Evolutionary conservation across 1,139 yeast genomes (phyloP).

Genomic region (Yamadazyma blattariae): DNA sequence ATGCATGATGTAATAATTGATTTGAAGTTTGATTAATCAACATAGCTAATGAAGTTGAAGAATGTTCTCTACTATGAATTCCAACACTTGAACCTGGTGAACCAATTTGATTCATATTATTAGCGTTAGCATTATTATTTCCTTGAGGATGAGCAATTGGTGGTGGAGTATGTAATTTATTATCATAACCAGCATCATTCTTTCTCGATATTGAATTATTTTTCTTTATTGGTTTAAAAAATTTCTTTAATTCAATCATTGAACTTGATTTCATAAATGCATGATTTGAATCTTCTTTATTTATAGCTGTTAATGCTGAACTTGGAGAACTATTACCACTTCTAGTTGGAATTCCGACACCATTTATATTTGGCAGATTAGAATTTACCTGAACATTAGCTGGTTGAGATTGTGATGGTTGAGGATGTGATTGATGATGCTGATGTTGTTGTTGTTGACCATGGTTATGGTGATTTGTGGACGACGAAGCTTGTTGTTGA

Average conservation of each 20-base stretch:
- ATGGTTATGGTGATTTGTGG: conserved; percentile 12
- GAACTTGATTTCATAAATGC: conserved; percentile 34
- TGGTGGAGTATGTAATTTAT: conserved; percentile 32
- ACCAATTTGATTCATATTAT: neutral
- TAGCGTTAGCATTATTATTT: neutral
- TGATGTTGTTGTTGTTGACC: conserved; percentile 4
- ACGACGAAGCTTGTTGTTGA: conserved; percentile 10
- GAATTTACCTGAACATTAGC: neutral
- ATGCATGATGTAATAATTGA: conserved; percentile 41
- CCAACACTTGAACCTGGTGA: conserved; percentile 8
- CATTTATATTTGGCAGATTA: conserved; percentile 2
- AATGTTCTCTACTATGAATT: conserved; percentile 30
- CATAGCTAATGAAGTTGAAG: conserved; percentile 41
- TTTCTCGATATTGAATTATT: conserved; percentile 19
- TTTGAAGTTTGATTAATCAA: conserved; percentile 45
- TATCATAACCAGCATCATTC: conserved; percentile 20
- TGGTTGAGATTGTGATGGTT: conserved; percentile 10
- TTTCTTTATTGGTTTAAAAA: conserved; percentile 41
- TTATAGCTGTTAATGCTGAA: conserved; percentile 13
- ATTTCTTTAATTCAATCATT: conserved; percentile 41
- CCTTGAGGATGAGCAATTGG: conserved; percentile 15
- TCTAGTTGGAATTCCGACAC: neutral
- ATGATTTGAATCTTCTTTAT: conserved; percentile 28
- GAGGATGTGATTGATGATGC: neutral
- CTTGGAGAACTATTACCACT: conserved; percentile 6